Conservation (phyloP, 257 asterid genomes). For the Fraxinus excelsior region DNA sequence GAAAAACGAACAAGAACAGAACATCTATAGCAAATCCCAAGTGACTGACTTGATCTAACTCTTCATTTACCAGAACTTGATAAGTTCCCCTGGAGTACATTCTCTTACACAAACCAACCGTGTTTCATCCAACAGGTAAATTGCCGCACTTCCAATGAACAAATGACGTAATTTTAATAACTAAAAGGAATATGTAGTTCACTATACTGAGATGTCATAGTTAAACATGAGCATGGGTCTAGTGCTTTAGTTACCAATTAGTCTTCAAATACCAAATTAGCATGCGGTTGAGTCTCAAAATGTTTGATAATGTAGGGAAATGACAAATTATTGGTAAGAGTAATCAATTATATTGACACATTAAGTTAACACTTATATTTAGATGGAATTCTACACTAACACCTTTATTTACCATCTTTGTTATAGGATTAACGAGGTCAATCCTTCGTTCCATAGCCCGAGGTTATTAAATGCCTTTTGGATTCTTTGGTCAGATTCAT, state of each 20-base stretch:
- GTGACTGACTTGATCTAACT: background rate
- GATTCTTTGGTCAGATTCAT: background rate
- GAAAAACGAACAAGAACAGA: background rate
- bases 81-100: background rate
- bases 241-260: background rate
- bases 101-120: background rate
- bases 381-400: background rate
- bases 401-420: background rate
- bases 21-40: background rate
- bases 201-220: background rate
- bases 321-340: background rate
- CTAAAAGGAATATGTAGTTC: background rate
- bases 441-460: background rate
- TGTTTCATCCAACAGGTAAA: background rate
- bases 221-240: background rate
- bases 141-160: background rate
- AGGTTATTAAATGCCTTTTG: background rate
- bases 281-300: background rate
- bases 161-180: too few species aligned
- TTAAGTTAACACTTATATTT: background rate
- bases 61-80: background rate
- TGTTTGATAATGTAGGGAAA: background rate
- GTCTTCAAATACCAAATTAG: background rate
- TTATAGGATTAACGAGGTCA: background rate
- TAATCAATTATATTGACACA: background rate